These are phyloP conservation scores for Striga hermonthica DNA, from an alignment of 305 asterid species.

Conservation along the genomic window DNA sequence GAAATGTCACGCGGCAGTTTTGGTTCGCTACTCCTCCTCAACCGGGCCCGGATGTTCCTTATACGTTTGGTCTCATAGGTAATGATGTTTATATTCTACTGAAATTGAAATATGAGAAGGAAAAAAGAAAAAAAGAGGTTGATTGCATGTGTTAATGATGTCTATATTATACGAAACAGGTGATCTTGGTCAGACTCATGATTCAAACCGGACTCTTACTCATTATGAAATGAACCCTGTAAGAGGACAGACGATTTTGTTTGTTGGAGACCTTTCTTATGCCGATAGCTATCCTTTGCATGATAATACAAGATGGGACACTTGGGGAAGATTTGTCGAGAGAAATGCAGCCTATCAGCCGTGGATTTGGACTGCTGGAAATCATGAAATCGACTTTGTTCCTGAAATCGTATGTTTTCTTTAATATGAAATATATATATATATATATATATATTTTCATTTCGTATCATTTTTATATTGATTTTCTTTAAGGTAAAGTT, in stretches of 20 bases:
- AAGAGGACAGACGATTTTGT: slow-evolving; percentile 53
- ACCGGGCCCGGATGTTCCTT: slow-evolving; percentile 67
- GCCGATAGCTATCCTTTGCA: slow-evolving; percentile 62
- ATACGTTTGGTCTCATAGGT: slow-evolving; percentile 78
- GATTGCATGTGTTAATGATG: background rate
- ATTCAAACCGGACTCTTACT: slow-evolving; percentile 53
- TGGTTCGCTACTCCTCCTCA: slow-evolving; percentile 67
- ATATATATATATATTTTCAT: no score
- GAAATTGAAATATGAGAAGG: no score
- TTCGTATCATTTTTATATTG: background rate
- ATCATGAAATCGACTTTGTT: slow-evolving; percentile 61
- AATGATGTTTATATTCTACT: background rate
- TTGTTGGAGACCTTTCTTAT: slow-evolving; percentile 71
- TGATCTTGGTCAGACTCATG: slow-evolving; percentile 70
- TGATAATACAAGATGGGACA: slow-evolving; percentile 67
- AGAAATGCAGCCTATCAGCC: slow-evolving; percentile 66
- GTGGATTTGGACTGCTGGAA: slow-evolving; percentile 77
- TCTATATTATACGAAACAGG: slow-evolving; percentile 40
- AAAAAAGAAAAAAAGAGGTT: no score
- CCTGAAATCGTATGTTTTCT: slow-evolving; percentile 49
- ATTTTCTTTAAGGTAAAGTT: background rate
- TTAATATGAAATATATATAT: background rate
- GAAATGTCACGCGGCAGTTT: slow-evolving; percentile 39
- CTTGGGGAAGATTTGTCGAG: slow-evolving; percentile 66
- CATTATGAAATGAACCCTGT: slow-evolving; percentile 58